Base-by-base conservation (phyloP, 352 stramenopile species). In the Globisporangium cystogenes region DNA sequence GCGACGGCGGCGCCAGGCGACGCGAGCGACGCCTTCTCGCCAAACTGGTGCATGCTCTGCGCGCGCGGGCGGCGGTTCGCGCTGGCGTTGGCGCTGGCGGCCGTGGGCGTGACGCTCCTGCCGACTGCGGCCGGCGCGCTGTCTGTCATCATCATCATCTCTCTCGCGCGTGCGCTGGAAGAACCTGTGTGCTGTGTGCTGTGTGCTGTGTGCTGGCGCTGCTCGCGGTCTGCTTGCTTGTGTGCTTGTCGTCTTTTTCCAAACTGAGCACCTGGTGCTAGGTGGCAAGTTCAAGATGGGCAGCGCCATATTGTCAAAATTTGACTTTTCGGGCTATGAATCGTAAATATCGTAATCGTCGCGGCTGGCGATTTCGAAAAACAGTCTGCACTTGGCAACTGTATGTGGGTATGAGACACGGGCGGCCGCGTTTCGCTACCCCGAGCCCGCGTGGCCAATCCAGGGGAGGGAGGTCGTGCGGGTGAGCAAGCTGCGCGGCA, bases 11-110 rank as follows among this genome's bases (percentile, higher is more conserved):
- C 35, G 1, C 53, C 53, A 18, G 33, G 14, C 11, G 33, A 5
- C 33, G 33, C 14, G 33, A 39, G 33, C 41, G 33, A 8, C 36
- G 39, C 27, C 39, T 59, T 59, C 23, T 60, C 49, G 42, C 60
- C 49, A 48, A 77, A 72, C 51, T 76, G 65, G 43, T 85, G 74
- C 69, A 85, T 61, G 42, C 67, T 82, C 62, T 82, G 70, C 4
- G 75, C 63, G 46, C 70, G 70, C 18, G 72, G 70, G 33, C 73
- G 72, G 37, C 72, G 68, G 53, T 56, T 64, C 39, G 39, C 55
- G 55, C 45, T 62, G 1, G 15, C 29, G 49, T 48, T 62, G 1
- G 29, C 20, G 35, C 7, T 45, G 10, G 43, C 44, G 24, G n/a
- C 43, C 11, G 51, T 49, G 7, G 51, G 57, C 51, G 50, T 56